Evolutionary conservation across 2,329 filamentous ascomycete genomes (phyloP).

Genomic region (Phaeosphaeria sp.): DNA sequence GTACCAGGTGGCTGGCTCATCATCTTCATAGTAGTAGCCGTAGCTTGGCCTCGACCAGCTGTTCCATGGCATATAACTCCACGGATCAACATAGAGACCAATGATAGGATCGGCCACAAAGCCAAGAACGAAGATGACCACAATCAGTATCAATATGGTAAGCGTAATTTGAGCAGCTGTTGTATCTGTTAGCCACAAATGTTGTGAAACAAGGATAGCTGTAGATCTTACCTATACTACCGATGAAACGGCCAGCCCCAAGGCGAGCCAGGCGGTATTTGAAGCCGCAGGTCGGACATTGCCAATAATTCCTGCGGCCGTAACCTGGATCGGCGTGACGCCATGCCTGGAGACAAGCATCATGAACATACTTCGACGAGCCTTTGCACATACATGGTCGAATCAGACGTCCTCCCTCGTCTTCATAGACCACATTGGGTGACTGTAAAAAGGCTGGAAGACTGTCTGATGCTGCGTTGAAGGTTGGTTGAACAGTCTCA

Average conservation of each 20-base stretch:
- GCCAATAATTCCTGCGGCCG: conserved; percentile 75
- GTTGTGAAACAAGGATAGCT: neutral
- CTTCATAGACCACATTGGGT: conserved; percentile 72
- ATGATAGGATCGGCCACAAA: conserved; percentile 94
- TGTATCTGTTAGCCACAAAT: conserved; percentile 15
- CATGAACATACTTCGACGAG: conserved; percentile 91
- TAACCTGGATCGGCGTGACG: conserved; percentile 73
- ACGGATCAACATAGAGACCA: conserved; percentile 83
- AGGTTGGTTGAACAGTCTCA: conserved; percentile 71
- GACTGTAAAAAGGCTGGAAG: conserved; percentile 64
- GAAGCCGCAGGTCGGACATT: conserved; percentile 88
- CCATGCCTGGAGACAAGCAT: conserved; percentile 86
- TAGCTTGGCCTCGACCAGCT: conserved; percentile 23
- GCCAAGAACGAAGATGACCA: conserved; percentile 80
- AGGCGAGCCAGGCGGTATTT: conserved; percentile 80
- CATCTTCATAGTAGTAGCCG: conserved; percentile 36
- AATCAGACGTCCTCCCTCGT: conserved; percentile 77
- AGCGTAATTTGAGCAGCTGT: conserved; percentile 68
- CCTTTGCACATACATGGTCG: conserved; percentile 94
- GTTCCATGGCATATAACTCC: conserved; percentile 49
- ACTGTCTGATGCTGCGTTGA: conserved; percentile 60
- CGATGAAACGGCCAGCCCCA: conserved; percentile 71
- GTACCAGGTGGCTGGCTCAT: conserved; percentile 66
- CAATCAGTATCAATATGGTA: conserved; percentile 73
- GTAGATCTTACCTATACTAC: conserved; percentile 50